These are phyloP conservation scores for Multifurca ochricompacta DNA, from an alignment of 768 basidiomycete species.

Conservation along the genomic window DNA sequence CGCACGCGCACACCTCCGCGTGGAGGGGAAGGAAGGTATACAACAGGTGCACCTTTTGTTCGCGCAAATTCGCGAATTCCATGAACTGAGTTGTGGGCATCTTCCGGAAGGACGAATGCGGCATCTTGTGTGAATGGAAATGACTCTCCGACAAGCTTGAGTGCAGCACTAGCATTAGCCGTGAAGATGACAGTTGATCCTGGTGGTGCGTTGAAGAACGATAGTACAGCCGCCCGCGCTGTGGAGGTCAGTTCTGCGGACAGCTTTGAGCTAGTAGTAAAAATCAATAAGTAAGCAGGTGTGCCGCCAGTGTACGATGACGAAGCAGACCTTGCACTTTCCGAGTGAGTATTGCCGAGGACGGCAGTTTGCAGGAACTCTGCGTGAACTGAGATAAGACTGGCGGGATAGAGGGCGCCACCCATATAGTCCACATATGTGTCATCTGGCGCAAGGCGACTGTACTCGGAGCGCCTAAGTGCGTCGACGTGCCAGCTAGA, in stretches of 20 bases:
- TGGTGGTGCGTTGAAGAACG: conserved; percentile 68
- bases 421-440: conserved; percentile 88
- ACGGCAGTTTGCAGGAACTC: conserved; percentile 59
- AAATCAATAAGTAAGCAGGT: not conserved
- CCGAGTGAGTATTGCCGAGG: conserved; percentile 79
- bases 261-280: conserved; percentile 50
- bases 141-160: conserved; percentile 77
- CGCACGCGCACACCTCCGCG: conserved; percentile 57
- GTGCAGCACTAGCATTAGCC: conserved; percentile 66
- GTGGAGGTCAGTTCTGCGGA: conserved; percentile 59
- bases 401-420: conserved; percentile 71
- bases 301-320: not conserved
- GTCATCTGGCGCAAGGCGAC: conserved; percentile 41
- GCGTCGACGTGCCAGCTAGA: conserved; percentile 65
- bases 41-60: conserved; percentile 44
- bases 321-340: conserved; percentile 57
- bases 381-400: conserved; percentile 61
- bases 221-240: conserved; percentile 63
- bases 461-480: conserved; percentile 54
- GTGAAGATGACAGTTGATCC: conserved; percentile 82
- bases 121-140: conserved; percentile 61
- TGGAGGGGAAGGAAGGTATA: conserved; percentile 57
- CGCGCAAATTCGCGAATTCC: conserved; percentile 69
- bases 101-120: conserved; percentile 58
- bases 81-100: conserved; percentile 81